Evolutionary conservation across 345 rosid genomes (phyloP), one percentile per base, ranked within the genome.

Genomic region (Pugionium cornutum): DNA sequence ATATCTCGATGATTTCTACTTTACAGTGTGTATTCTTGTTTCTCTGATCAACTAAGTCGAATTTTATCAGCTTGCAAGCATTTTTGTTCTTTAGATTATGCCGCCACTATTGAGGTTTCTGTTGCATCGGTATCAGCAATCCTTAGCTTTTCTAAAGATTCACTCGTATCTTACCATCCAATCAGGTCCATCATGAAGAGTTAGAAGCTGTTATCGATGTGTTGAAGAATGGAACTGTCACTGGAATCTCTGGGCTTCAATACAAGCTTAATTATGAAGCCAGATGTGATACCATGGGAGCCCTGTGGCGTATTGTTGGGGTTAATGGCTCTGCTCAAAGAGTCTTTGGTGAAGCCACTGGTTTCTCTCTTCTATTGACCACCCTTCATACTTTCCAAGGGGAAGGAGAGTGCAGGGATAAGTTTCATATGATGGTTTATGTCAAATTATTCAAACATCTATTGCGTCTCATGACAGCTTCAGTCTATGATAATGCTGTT

Each of bases 341-440:
- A 77, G 82, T 86, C 46, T 92, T 92, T 76, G 98, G 95, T 73
- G 98, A 92, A 81, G 84, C 87, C 58, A 85, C 96, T 42, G 98
- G 98, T 35, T 89, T 92, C 78, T 92, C 98, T 71, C 92, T 92
- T 77, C 78, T 92, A 53, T 72, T 89, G 69, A 92, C 95, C 37
- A 83, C 82, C 62, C 92, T 92, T 43, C 95, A 87, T 40, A 80
- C 88, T 62, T 83, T 92, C 67, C 89, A 85, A 76, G 84, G 79
- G 73, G 86, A 83, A 59, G 84, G 69, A 58, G 88, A 77, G 55
- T 64, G 47, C 53, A 67, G 62, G 43, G 83, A 82, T 62, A 84
- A 82, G 70, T 76, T 83, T 64, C 67, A 76, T 70, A 70, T 75
- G 42, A 70, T 33, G 60, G 78, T 77, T 81, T 64, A 56, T 51